Conservation (phyloP, 1,284 basidiomycete species). For the Puccinia coronata region DNA sequence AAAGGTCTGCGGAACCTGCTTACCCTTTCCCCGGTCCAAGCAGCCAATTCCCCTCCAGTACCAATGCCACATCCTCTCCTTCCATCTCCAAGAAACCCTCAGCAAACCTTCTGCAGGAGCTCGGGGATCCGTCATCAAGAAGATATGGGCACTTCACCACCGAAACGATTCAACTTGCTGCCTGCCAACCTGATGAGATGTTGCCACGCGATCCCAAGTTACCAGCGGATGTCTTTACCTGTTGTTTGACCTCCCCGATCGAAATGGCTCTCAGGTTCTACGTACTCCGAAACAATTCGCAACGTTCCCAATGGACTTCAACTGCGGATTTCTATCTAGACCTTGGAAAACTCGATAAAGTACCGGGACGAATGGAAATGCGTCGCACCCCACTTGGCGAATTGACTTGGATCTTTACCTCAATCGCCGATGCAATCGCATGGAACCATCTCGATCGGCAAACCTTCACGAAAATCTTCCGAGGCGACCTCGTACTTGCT, state of each 20-base stretch:
- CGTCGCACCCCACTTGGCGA: conserved; percentile 47
- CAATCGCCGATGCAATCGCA: conserved; percentile 49
- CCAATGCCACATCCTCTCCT: background rate
- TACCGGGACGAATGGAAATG: conserved; percentile 49
- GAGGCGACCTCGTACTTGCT: conserved; percentile 44
- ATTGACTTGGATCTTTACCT: conserved; percentile 50
- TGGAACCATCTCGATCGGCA: conserved; percentile 50
- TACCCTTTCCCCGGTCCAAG: no score
- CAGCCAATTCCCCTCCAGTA: background rate
- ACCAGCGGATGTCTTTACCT: conserved; percentile 48
- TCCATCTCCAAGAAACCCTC: background rate
- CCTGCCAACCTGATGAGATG: conserved; percentile 47
- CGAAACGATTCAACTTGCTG: conserved; percentile 47
- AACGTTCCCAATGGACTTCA: conserved; percentile 33
- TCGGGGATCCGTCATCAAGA: background rate
- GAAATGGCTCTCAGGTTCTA: conserved; percentile 49
- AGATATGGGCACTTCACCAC: background rate
- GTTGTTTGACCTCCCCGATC: conserved; percentile 48
- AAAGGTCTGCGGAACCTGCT: background rate
- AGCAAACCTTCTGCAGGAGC: background rate
- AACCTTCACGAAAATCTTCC: conserved; percentile 49
- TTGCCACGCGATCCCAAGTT: conserved; percentile 46
- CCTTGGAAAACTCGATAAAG: conserved; percentile 39
- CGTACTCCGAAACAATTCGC: conserved; percentile 39
- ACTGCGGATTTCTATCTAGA: conserved; percentile 40